A percentile compares a stretch with the other conserved stretches of the same genome.
phyloP scores from a whole-genome alignment of 1,284 basidiomycete species.

The Tilletia walkeri region DNA sequence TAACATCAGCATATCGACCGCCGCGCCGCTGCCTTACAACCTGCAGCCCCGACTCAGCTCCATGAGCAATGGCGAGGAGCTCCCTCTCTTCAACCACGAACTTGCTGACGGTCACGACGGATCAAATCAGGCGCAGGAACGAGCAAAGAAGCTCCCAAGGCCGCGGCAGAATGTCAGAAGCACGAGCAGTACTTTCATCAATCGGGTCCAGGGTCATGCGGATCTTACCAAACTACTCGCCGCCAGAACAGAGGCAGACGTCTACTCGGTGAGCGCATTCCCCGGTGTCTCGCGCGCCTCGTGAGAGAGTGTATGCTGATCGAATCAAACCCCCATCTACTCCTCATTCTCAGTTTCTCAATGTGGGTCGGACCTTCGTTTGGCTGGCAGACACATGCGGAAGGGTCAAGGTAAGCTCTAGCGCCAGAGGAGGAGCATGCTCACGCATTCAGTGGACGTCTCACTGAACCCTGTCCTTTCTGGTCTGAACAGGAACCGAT shows the following conservation, averaged over 20 bases:
- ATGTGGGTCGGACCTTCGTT: conserved; percentile 42
- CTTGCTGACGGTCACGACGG: neutral
- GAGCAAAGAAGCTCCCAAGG: conserved; percentile 57
- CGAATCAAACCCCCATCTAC: neutral
- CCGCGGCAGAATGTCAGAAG: conserved; percentile 85
- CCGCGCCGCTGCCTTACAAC: neutral
- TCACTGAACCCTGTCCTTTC: neutral
- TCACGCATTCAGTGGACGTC: neutral
- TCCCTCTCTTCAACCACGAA: neutral
- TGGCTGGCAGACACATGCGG: conserved; percentile 39
- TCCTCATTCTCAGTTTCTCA: conserved; percentile 27
- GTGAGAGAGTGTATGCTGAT: neutral
- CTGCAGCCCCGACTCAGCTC: conserved; percentile 8
- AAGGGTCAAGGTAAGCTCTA: conserved; percentile 31
- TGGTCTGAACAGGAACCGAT: conserved; percentile 70
- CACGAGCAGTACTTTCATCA: conserved; percentile 84
- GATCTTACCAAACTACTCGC: conserved; percentile 69
- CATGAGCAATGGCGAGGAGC: neutral
- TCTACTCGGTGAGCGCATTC: conserved; percentile 26
- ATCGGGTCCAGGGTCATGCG: conserved; percentile 74
- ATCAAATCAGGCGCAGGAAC: conserved; percentile 18
- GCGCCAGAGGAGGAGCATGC: neutral
- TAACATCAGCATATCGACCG: neutral
- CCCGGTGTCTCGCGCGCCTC: neutral
- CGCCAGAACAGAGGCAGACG: conserved; percentile 65